A percentile compares a stretch with the other conserved stretches of the same genome.
phyloP scores from a whole-genome alignment of 208 protist genomes.

The Herpetomonas tarakana region DNA sequence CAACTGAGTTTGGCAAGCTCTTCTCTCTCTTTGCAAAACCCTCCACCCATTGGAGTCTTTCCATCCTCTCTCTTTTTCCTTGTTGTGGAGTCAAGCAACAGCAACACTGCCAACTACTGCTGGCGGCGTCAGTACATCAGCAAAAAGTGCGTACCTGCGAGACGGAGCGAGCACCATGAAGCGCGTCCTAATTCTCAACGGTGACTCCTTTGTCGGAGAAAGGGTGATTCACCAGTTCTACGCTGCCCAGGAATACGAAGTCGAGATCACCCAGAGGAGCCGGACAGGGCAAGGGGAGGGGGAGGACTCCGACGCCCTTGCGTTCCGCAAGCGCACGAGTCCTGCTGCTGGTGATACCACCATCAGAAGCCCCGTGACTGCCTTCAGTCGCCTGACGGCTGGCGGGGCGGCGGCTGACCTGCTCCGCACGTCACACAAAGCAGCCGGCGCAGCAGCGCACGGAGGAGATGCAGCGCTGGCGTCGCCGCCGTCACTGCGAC shows the following conservation, averaged over 20 bases:
- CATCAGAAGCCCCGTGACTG: not conserved
- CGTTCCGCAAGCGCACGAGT: not conserved
- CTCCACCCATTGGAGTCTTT: no score
- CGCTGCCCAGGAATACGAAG: constrained; percentile 67
- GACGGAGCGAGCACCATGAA: no score
- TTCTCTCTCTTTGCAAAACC: no score
- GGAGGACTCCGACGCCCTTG: constrained; percentile 8
- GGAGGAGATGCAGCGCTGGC: no score
- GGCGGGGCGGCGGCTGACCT: not conserved
- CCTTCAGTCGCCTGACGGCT: not conserved
- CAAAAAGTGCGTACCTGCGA: no score
- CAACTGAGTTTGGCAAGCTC: no score
- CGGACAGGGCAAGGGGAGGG: no score
- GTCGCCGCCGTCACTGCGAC: not conserved
- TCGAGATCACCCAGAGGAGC: constrained; percentile 61
- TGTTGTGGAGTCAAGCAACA: no score
- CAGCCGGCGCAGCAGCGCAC: no score
- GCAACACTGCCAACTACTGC: no score
- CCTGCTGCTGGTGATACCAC: not conserved
- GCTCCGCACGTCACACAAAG: not conserved
- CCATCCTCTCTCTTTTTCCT: no score
- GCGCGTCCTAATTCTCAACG: constrained; percentile 78
- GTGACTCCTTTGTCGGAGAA: constrained; percentile 70
- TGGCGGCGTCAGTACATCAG: no score
- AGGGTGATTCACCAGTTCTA: constrained; percentile 64